phyloP scores from a whole-genome alignment of 257 asterid genomes.

The Henckelia pumila region DNA sequence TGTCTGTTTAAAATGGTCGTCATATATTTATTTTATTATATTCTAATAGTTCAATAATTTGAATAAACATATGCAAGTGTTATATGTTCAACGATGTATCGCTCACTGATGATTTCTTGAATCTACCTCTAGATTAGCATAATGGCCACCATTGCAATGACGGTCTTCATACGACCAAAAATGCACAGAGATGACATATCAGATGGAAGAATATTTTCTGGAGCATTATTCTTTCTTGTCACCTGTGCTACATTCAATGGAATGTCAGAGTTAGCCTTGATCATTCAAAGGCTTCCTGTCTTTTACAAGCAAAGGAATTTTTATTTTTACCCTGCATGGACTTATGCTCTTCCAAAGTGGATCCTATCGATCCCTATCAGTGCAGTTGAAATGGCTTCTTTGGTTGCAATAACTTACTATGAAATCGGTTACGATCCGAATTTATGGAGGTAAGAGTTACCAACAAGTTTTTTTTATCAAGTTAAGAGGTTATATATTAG shows the following conservation, averaged over 20 bases:
- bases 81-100: too few species aligned
- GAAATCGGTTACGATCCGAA: background rate
- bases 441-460: background rate
- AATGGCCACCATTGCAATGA: background rate
- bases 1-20: too few species aligned
- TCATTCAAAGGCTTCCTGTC: slow-evolving; percentile 21
- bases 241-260: slow-evolving; percentile 23
- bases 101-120: background rate
- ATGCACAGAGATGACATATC: background rate
- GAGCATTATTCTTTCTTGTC: background rate
- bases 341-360: slow-evolving; percentile 24
- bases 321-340: slow-evolving; percentile 26
- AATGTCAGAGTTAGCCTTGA: slow-evolving; percentile 23
- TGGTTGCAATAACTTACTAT: background rate
- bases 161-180: background rate
- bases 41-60: too few species aligned
- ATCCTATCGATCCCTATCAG: slow-evolving; percentile 17
- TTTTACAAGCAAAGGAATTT: slow-evolving; percentile 32
- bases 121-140: background rate
- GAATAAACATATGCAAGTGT: too few species aligned
- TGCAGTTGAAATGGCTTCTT: slow-evolving; percentile 3
- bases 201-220: background rate
- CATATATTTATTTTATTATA: too few species aligned
- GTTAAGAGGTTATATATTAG: background rate
- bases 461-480: background rate